Percentiles rank a stretch among this genome's conserved stretches.
phyloP scores from a whole-genome alignment of 331 rosid species.

The Prunus yedoensis region DNA sequence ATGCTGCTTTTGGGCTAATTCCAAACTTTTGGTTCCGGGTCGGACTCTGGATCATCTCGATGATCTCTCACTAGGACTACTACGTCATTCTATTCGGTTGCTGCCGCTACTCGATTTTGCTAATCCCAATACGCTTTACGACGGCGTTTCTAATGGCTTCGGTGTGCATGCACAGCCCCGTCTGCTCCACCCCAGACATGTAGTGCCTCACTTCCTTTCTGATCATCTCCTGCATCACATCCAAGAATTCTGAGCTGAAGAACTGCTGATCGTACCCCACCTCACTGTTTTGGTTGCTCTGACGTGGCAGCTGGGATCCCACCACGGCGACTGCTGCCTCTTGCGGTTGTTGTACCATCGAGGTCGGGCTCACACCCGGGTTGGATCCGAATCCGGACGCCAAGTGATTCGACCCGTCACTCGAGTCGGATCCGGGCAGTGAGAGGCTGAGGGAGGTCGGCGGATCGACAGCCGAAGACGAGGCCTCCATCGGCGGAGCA shows the following conservation, averaged over 20 bases:
- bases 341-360: background rate
- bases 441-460: constrained; percentile 64
- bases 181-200: constrained; percentile 65
- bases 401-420: constrained; percentile 22
- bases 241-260: constrained; percentile 53
- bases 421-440: constrained; percentile 53
- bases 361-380: constrained; percentile 10
- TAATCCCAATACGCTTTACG: constrained; percentile 52
- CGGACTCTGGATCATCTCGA: constrained; percentile 14
- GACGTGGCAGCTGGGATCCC: background rate
- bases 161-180: constrained; percentile 49
- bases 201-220: constrained; percentile 70
- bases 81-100: background rate
- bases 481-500: constrained; percentile 19
- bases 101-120: constrained; percentile 40
- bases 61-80: constrained; percentile 10
- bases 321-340: background rate
- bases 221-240: constrained; percentile 72
- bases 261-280: constrained; percentile 41
- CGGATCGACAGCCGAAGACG: constrained; percentile 46
- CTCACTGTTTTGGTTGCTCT: constrained; percentile 16
- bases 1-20: background rate
- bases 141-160: constrained; percentile 59
- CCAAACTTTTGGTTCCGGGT: background rate
- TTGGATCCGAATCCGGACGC: constrained; percentile 22